Conservation (phyloP, 2,329 filamentous ascomycete genomes). For the Plectosphaerella sp. region DNA sequence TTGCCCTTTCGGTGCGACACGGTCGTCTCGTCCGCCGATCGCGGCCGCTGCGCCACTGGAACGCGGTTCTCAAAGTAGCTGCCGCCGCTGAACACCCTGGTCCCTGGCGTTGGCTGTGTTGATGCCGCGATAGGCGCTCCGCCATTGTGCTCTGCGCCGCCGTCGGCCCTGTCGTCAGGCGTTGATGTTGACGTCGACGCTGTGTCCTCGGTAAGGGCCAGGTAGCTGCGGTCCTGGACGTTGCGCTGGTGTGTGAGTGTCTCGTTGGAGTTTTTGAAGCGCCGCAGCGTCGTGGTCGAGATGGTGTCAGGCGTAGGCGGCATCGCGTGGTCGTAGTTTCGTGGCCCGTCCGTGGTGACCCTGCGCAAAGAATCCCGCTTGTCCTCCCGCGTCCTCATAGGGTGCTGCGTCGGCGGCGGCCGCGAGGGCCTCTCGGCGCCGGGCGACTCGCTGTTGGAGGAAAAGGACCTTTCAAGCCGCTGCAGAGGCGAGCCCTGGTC, state of each 20-base stretch:
- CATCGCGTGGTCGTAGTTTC: conserved; percentile 37
- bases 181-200: conserved; percentile 10
- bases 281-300: conserved; percentile 48
- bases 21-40: conserved; percentile 42
- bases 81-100: conserved; percentile 10
- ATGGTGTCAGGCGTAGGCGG: conserved; percentile 59
- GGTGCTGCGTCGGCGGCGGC: conserved; percentile 12
- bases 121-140: conserved; percentile 7
- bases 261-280: conserved; percentile 47
- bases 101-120: not conserved
- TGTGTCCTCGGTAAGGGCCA: conserved; percentile 20
- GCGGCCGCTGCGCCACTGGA: conserved; percentile 33
- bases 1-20: conserved; percentile 32
- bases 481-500: conserved; percentile 45
- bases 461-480: conserved; percentile 33
- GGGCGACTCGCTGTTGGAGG: conserved; percentile 22
- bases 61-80: conserved; percentile 23
- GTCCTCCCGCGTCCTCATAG: conserved; percentile 33
- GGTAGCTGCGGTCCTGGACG: conserved; percentile 24
- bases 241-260: conserved; percentile 30
- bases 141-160: conserved; percentile 8
- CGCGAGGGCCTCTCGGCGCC: conserved; percentile 19
- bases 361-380: conserved; percentile 43
- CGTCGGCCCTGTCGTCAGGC: not conserved
- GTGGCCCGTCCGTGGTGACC: conserved; percentile 42